phyloP scores from a whole-genome alignment of 768 basidiomycete genomes.

The Mycena galopus region DNA sequence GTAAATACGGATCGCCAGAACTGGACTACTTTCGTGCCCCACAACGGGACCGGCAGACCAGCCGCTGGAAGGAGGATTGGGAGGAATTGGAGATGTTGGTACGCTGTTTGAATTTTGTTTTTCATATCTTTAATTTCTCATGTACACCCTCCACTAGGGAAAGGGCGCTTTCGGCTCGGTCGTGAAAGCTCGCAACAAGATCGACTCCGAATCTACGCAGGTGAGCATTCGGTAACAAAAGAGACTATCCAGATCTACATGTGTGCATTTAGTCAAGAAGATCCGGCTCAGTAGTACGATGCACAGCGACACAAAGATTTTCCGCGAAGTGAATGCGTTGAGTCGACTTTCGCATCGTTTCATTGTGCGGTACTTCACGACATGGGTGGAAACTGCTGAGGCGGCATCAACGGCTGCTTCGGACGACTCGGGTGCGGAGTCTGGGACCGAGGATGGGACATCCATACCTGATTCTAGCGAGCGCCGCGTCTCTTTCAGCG shows the following conservation, averaged over 20 bases:
- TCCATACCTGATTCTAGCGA: conserved; percentile 60
- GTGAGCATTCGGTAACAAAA: conserved; percentile 49
- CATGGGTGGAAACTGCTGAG: conserved; percentile 86
- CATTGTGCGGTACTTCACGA: conserved; percentile 93
- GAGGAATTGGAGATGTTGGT: conserved; percentile 91
- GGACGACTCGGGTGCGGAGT: conserved; percentile 63
- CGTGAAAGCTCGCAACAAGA: conserved; percentile 91
- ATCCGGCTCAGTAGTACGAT: conserved; percentile 81
- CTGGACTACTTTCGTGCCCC: conserved; percentile 70
- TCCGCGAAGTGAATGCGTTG: conserved; percentile 92
- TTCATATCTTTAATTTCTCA: background rate
- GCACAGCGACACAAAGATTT: conserved; percentile 89
- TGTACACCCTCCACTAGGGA: conserved; percentile 60
- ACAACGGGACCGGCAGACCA: conserved; percentile 63
- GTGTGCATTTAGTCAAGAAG: conserved; percentile 78
- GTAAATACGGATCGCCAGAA: conserved; percentile 70
- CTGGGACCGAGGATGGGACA: conserved; percentile 61
- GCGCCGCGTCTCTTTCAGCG: conserved; percentile 56
- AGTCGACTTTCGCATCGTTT: conserved; percentile 89
- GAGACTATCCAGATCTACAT: background rate
- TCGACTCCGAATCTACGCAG: conserved; percentile 90
- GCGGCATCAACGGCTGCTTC: conserved; percentile 63
- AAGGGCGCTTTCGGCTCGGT: conserved; percentile 95
- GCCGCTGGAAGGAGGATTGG: conserved; percentile 94
- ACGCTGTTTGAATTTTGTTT: conserved; percentile 33